Base-by-base conservation (phyloP, 345 rosid genomes). In the Euphorbia lathyris region DNA sequence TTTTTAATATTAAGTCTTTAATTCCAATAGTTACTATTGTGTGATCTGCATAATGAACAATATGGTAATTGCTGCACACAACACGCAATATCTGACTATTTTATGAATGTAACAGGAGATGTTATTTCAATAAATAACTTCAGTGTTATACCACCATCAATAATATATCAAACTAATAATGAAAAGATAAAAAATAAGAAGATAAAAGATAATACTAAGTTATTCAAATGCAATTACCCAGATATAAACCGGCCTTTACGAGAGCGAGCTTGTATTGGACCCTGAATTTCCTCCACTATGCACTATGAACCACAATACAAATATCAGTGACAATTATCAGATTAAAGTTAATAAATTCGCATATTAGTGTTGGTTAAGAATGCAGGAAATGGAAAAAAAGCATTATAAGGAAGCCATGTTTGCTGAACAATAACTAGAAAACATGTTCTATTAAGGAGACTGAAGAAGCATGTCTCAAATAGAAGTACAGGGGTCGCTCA, bases 221-320 rank as follows among this genome's bases (percentile, higher is more conserved):
- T 56, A 52, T 58, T 32, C 71, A 22, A 27, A 34, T 68, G 65
- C 47, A 51, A 77, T 80, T 86, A 95, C 99, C 99, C 97, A 36
- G 99, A 87, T 81, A 95, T 92, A 79, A 95, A 95, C 72, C 99
- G 93, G 67, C 87, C 83, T 86, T 95, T 92, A 64, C 99, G 96
- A 42, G 95, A 84, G 67, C 97, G 95, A 67, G 97, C 96, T 86
- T 83, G 95, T 72, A 92, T 80, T 77, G 97, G 99, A 73, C 97
- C 97, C 78, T 94, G 99, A 70, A 92, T 84, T 82, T 94, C 99
- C 80, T 94, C 99, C 83, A 92, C 99, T 68, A 94, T 94, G 86
- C 99, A 94, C 99, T 92, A 67, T 50, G 82, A 72, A 48, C 66
- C 73, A 71, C 26, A 74, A 62, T 7, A 57, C 9, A 69, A 70